These are phyloP conservation scores for Colletotrichum sp. DNA, from an alignment of 2,329 filamentous ascomycete species.

Conservation along the genomic window DNA sequence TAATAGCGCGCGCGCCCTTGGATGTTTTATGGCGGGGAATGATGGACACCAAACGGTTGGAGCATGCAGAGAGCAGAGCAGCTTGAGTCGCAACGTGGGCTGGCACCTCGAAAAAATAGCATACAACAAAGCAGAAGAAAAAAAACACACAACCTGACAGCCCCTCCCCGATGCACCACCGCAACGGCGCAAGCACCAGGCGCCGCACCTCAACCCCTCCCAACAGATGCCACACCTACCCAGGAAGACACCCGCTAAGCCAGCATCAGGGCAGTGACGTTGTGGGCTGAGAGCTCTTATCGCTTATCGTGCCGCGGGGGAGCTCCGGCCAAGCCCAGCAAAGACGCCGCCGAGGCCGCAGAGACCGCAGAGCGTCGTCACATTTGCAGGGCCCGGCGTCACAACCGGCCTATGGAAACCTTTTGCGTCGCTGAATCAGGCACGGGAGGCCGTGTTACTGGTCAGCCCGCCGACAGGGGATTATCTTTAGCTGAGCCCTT, in stretches of 20 bases:
- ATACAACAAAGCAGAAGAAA: neutral
- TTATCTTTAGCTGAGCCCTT: neutral
- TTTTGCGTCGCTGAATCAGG: slow-evolving; percentile 9
- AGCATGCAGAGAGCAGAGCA: neutral
- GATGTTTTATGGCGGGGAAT: slow-evolving; percentile 12
- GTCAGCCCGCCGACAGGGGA: neutral
- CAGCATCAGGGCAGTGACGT: slow-evolving; percentile 2
- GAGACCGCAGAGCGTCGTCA: neutral
- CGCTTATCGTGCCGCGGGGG: slow-evolving; percentile 21
- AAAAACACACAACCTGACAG: neutral
- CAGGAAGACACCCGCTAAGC: neutral
- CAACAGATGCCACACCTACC: neutral
- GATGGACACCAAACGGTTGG: neutral
- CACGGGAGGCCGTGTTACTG: neutral
- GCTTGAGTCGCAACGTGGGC: neutral
- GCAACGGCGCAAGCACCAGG: neutral
- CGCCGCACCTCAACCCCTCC: neutral
- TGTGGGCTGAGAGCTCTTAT: slow-evolving; percentile 21
- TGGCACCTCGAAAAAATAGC: neutral
- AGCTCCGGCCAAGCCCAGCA: slow-evolving; percentile 16
- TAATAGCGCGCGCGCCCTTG: slow-evolving; percentile 3
- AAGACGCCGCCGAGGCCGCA: neutral
- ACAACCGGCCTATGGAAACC: slow-evolving; percentile 5
- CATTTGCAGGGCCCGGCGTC: neutral
- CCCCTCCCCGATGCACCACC: neutral